A percentile compares a stretch with the other conserved stretches of the same genome.
These are phyloP conservation scores for Vanrija sp. DNA, from an alignment of 1,284 basidiomycete species.

Conservation along the genomic window DNA sequence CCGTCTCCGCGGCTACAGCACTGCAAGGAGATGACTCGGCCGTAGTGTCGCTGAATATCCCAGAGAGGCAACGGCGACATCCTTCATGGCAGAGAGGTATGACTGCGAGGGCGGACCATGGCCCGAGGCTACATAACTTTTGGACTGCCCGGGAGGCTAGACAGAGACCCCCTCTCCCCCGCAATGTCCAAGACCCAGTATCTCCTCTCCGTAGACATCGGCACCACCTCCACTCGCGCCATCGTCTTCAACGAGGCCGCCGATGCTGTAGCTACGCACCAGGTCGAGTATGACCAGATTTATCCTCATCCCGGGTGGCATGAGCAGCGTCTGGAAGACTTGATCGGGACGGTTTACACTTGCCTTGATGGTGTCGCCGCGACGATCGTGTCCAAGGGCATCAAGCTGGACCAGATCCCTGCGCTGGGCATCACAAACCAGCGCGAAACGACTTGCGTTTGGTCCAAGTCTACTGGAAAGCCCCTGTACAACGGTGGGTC, in stretches of 20 bases:
- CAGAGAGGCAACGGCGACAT: too few species aligned
- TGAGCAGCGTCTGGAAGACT: conserved; percentile 85
- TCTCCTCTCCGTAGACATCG: conserved; percentile 10
- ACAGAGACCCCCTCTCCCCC: too few species aligned
- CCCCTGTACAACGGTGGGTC: conserved; percentile 61
- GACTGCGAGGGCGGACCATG: too few species aligned
- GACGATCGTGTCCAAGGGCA: conserved; percentile 66
- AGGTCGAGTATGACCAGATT: conserved; percentile 86
- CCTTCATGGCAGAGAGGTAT: too few species aligned
- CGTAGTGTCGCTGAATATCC: too few species aligned
- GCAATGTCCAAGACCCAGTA: conserved; percentile 10
- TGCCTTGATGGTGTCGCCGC: conserved; percentile 73
- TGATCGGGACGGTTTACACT: conserved; percentile 68
- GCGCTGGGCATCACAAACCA: conserved; percentile 91
- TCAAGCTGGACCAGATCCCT: conserved; percentile 74
- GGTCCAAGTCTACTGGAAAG: conserved; percentile 86
- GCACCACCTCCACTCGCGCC: conserved; percentile 70
- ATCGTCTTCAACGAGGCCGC: conserved; percentile 88
- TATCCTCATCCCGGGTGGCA: conserved; percentile 93
- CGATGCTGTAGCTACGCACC: conserved; percentile 78
- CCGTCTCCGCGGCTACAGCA: too few species aligned
- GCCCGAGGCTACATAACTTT: too few species aligned
- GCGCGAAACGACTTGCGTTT: conserved; percentile 91
- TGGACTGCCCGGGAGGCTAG: too few species aligned
- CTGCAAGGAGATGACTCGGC: too few species aligned